Evolutionary conservation across 164 flowering plant species (phyloP).

Genomic region (Annona squamosa): DNA sequence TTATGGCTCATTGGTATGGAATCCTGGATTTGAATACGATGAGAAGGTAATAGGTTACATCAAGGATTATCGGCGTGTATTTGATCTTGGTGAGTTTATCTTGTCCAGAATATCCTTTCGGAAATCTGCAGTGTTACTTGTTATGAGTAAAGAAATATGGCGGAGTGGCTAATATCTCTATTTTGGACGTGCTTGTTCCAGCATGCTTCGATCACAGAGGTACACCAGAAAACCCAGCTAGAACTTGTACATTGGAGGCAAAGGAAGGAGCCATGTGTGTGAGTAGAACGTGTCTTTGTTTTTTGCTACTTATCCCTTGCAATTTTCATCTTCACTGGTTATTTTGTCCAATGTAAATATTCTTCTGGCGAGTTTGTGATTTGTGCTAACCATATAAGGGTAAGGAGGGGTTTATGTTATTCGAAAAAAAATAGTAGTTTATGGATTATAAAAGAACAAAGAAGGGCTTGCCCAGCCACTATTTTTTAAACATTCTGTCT

Average conservation of each 20-base stretch:
- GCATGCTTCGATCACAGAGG: slow-evolving; percentile 99
- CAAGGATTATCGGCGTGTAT: slow-evolving; percentile 78
- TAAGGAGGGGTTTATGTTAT: too few species aligned
- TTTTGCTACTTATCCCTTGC: neutral
- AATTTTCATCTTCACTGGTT: too few species aligned
- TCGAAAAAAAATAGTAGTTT: too few species aligned
- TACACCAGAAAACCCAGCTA: slow-evolving; percentile 90
- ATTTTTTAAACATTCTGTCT: too few species aligned
- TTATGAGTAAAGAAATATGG: neutral
- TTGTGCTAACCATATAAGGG: too few species aligned
- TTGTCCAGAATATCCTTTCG: neutral
- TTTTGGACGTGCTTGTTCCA: slow-evolving; percentile 22
- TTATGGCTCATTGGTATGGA: slow-evolving; percentile 93
- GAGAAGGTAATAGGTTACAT: slow-evolving; percentile 82
- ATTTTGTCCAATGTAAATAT: too few species aligned
- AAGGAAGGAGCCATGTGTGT: slow-evolving; percentile 78
- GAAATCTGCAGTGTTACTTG: neutral
- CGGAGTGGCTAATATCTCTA: neutral
- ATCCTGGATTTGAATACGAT: slow-evolving; percentile 88
- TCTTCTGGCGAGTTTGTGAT: neutral
- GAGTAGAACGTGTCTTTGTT: slow-evolving; percentile 29
- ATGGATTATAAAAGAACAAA: too few species aligned
- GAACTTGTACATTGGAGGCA: slow-evolving; percentile 84
- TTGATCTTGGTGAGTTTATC: slow-evolving; percentile 68
- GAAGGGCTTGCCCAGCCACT: too few species aligned